Evolutionary conservation across 2,329 filamentous ascomycete species (phyloP), one percentile per base, ranked within the genome.

Genomic region (Colletotrichum spinosum): DNA sequence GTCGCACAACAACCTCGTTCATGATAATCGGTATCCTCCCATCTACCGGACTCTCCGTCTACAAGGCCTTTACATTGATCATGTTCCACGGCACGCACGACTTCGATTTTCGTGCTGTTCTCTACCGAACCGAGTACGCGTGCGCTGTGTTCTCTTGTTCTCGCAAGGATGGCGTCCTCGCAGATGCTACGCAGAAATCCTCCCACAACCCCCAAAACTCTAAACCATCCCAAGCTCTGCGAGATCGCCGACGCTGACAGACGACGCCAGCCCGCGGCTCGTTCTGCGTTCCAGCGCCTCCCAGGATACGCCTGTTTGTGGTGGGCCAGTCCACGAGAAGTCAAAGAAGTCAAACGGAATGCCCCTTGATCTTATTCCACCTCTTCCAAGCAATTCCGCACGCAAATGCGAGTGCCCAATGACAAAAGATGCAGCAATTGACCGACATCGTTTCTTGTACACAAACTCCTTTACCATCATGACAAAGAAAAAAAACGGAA

Each of bases 221-320:
- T 34, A 44, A 65, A 50, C 11, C 56, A 54, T 60, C 50, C 61
- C 8, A 59, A 38, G 41, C 38, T 10, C 38, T 10, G 13, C 9
- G 38, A 13, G 38, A 5, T 41, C 13, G 13, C 13, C 6, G 39
- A 51, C 9, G 35, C 41, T 38, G 35, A 38, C 46, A 65, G 38
- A 41, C 56, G 50, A 50, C 44, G 56, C 61, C 56, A 60, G n/a
- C 61, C 61, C 2, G 61, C 45, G 44, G 61, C 56, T 60, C 56
- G 56, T 60, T 45, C 50, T 50, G 44, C 56, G 61, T 25, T 25
- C 25, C 25, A 25, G 25, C 25, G 25, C 5, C 25, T 25, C 25
- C 51, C 56, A 55, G 46, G 17, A 25, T 25, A 25, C 25, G 25
- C 25, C 25, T 25, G 41, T 6, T 13, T 49, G 48, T 46, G 46